Evolutionary conservation across 2,329 filamentous ascomycete species (phyloP).

Genomic region (Saccharata proteae): DNA sequence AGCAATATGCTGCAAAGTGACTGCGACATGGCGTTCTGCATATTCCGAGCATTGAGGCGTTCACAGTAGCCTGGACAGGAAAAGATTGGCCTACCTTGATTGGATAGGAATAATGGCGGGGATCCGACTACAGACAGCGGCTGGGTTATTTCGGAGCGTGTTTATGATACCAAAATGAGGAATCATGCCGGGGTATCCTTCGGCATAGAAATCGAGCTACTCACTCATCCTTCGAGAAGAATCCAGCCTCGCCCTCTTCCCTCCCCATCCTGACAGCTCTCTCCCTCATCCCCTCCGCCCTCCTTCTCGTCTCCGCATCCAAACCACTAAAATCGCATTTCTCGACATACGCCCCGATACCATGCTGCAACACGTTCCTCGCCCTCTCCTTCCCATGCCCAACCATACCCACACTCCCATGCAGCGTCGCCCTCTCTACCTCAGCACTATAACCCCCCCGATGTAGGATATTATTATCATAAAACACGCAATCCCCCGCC

Average conservation of each 20-base stretch:
- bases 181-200: no score
- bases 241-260: slow-evolving; percentile 51
- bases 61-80: no score
- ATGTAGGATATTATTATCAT: slow-evolving; percentile 81
- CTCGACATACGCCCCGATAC: slow-evolving; percentile 54
- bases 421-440: slow-evolving; percentile 56
- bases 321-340: slow-evolving; percentile 43
- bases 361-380: slow-evolving; percentile 65
- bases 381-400: slow-evolving; percentile 45
- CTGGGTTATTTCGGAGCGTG: no score
- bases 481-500: slow-evolving; percentile 73
- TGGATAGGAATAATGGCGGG: no score
- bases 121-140: no score
- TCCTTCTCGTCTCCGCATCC: slow-evolving; percentile 25
- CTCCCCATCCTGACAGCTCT: slow-evolving; percentile 51
- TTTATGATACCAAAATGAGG: no score
- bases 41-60: no score
- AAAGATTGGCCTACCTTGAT: no score
- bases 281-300: slow-evolving; percentile 46
- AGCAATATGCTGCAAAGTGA: no score
- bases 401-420: slow-evolving; percentile 57
- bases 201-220: no score
- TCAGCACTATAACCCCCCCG: slow-evolving; percentile 50
- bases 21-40: no score
- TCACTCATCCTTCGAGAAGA: slow-evolving; percentile 24